Conservation (phyloP, 78 protist genomes). For the Dictyostelium firmibasis region DNA sequence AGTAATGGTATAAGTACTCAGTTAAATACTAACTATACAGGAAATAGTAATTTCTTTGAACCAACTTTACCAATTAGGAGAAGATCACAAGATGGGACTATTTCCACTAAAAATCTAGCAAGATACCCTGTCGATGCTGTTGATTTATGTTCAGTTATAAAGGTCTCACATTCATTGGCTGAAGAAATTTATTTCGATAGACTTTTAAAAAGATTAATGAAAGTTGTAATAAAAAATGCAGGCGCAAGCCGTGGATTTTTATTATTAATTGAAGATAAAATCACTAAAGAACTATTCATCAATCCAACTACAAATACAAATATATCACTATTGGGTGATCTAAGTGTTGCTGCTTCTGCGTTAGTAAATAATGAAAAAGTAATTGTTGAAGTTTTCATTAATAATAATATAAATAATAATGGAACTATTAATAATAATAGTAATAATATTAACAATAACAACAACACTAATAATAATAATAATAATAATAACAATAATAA, state of each 20-base stretch:
- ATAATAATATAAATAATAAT: background rate
- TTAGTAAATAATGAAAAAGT: conserved; percentile 36
- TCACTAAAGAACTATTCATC: conserved; percentile 7
- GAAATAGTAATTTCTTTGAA: background rate
- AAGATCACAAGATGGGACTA: conserved; percentile 24
- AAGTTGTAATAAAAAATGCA: conserved; percentile 56
- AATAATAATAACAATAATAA: background rate
- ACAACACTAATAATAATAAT: background rate
- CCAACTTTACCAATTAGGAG: conserved; percentile 42
- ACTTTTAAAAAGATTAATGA: conserved; percentile 41
- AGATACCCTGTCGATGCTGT: conserved; percentile 48
- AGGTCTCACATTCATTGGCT: conserved; percentile 57
- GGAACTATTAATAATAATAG: background rate
- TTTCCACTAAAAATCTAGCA: background rate
- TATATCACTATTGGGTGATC: conserved; percentile 7
- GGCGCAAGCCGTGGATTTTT: conserved; percentile 58
- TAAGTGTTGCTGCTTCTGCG: conserved; percentile 51
- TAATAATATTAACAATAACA: background rate
- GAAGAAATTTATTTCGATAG: conserved; percentile 63
- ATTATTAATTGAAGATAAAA: conserved; percentile 34
- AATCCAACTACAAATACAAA: background rate
- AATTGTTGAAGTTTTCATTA: conserved; percentile 21
- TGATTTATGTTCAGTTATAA: conserved; percentile 59
- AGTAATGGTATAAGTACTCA: background rate
- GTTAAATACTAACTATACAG: background rate